These are phyloP conservation scores for Leucosporidium creatinivorum DNA, from an alignment of 768 basidiomycete species.

Conservation along the genomic window DNA sequence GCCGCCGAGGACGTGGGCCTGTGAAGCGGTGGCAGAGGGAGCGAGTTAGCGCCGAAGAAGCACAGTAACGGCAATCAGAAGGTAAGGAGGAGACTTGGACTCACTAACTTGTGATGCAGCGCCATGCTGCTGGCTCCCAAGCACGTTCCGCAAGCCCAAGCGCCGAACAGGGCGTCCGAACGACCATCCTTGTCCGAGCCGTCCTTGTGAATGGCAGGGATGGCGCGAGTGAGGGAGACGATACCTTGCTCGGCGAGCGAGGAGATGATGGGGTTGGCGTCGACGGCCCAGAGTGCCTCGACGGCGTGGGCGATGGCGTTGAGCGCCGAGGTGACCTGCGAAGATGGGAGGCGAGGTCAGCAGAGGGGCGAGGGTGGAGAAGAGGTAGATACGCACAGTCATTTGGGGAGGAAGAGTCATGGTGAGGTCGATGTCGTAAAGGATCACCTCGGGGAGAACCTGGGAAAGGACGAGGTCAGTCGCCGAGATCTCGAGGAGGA, in stretches of 20 bases:
- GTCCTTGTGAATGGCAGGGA: slow-evolving; percentile 41
- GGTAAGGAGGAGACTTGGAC: not conserved
- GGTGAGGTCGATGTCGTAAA: slow-evolving; percentile 47
- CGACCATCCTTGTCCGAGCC: slow-evolving; percentile 40
- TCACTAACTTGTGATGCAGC: slow-evolving; percentile 43
- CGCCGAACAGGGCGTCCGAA: slow-evolving; percentile 43
- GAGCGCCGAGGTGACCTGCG: slow-evolving; percentile 42
- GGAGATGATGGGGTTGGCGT: slow-evolving; percentile 44
- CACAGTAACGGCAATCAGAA: too few species aligned
- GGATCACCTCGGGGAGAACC: slow-evolving; percentile 45
- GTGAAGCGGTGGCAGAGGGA: not conserved
- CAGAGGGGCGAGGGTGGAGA: too few species aligned
- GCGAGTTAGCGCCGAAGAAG: not conserved
- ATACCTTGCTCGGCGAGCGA: slow-evolving; percentile 45
- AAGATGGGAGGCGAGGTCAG: not conserved
- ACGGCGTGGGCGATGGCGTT: slow-evolving; percentile 49
- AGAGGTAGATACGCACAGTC: slow-evolving; percentile 24
- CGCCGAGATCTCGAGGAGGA: accelerated
- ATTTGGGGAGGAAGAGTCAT: slow-evolving; percentile 42
- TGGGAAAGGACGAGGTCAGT: not conserved
- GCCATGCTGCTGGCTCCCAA: slow-evolving; percentile 44
- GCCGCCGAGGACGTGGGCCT: slow-evolving; percentile 41
- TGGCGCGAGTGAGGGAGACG: slow-evolving; percentile 39
- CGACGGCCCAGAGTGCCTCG: slow-evolving; percentile 45
- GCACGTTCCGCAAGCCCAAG: slow-evolving; percentile 44